Evolutionary conservation across 1,284 basidiomycete species (phyloP).

Genomic region (Rhodotorula mucilaginosa): DNA sequence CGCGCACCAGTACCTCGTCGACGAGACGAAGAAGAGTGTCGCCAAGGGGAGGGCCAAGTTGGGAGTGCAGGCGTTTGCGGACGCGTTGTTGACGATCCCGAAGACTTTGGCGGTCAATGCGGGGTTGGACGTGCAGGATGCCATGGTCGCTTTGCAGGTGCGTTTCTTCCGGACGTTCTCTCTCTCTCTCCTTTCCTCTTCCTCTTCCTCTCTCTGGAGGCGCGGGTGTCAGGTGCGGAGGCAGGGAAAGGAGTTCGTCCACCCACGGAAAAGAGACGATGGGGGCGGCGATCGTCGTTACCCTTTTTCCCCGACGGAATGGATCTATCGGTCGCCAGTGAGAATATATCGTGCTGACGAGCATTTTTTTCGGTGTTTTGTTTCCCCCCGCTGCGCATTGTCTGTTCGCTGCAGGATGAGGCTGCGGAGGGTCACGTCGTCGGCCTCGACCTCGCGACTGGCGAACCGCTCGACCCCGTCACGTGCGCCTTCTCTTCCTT

Average conservation of each 20-base stretch:
- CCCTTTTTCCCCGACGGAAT: too few relatives aligned
- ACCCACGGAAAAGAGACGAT: too few relatives aligned
- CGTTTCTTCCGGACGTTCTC: constrained; percentile 24
- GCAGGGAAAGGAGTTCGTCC: too few relatives aligned
- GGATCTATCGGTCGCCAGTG: too few relatives aligned
- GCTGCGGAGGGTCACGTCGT: constrained; percentile 85
- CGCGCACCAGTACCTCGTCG: constrained; percentile 74
- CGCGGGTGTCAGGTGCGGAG: too few relatives aligned
- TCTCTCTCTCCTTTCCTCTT: neutral
- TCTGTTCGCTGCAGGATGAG: constrained; percentile 65
- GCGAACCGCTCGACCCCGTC: constrained; percentile 94
- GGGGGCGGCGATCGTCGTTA: too few relatives aligned
- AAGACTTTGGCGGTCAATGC: constrained; percentile 97
- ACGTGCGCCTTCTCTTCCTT: constrained; percentile 49
- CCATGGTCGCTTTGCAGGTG: constrained; percentile 83
- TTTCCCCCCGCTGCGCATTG: too few relatives aligned
- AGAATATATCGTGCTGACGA: constrained; percentile 5
- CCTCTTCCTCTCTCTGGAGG: too few relatives aligned
- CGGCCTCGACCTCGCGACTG: constrained; percentile 87
- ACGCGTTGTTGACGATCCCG: constrained; percentile 89
- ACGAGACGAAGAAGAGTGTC: constrained; percentile 67
- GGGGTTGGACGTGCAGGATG: constrained; percentile 96
- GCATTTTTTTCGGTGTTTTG: neutral
- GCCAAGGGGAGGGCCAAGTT: constrained; percentile 97
- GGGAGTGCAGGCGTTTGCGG: constrained; percentile 95